Evolutionary conservation across 768 basidiomycete species (phyloP), one percentile per base, ranked within the genome.

Genomic region (Amanita jacksonii): DNA sequence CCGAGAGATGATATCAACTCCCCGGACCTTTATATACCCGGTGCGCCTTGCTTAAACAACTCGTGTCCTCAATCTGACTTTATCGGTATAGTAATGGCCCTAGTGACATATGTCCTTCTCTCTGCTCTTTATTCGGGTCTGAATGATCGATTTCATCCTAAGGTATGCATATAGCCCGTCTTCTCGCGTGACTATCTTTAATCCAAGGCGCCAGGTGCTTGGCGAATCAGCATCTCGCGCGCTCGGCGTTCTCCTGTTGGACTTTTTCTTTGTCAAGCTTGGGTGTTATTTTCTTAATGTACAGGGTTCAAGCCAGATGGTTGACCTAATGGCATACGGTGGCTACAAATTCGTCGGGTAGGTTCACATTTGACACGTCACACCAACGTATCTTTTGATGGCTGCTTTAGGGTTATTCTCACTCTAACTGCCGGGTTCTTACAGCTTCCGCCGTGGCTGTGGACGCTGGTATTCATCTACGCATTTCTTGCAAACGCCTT

Each of bases 271-370:
- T 49, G 85, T 99, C 42, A 88, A 89, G 56, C 71, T 88, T 1
- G 93, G 93, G 0, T 96, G 90, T 57, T 99, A 98, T 62, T 67
- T 97, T 39, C 76, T 98, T 38, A 91, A 89, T 48, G 89, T 98
- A 2, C 75, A 82, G 48, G 81, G 81, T 3, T 64, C 72, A 5
- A 65, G 64, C 16, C 83, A 86, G 36, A 74, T 87, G 18, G 72
- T 85, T 4, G 91, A 96, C 56, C 63, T 98, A 38, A 64, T 96
- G 23, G 87, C 93, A 0, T 98, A 97, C 57, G 86, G 84, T 4
- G 94, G 96, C 0, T 98, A 98, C 66, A 98, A 99, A 58, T 98
- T 99, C 54, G 88, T 97, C 22, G 94, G 90, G 90, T 91, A 51
- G 22, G 80, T 65, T 2, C 1, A 16, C 13, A 46, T n/a, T 41